Conservation (phyloP, 1,284 basidiomycete species). For the Puccinia triticina region DNA sequence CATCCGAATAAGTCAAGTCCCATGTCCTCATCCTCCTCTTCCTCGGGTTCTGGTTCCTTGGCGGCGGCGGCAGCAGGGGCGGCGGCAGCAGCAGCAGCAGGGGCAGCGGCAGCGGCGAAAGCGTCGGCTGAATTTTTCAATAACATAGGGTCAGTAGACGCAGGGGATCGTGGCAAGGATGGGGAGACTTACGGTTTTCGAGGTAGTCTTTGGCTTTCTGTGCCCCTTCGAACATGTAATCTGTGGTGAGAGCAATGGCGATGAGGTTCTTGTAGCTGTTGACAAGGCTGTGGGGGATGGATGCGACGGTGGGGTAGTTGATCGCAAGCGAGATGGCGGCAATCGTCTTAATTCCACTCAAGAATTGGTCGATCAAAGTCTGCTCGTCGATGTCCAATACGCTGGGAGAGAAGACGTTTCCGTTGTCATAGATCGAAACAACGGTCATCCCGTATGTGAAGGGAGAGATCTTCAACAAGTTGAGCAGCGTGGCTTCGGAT, state of each 20-base stretch:
- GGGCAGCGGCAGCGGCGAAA: constrained; percentile 51
- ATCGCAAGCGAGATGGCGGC: constrained; percentile 92
- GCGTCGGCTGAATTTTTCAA: constrained; percentile 37
- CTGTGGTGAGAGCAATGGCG: constrained; percentile 85
- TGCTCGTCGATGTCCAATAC: constrained; percentile 93
- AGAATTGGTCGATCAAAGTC: constrained; percentile 86
- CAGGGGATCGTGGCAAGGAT: not conserved
- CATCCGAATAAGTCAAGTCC: constrained; percentile 52
- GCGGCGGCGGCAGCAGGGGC: constrained; percentile 38
- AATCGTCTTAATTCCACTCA: constrained; percentile 89
- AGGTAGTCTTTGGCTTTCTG: constrained; percentile 58
- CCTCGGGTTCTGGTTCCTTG: constrained; percentile 53
- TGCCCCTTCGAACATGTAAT: constrained; percentile 90
- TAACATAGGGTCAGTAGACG: not conserved
- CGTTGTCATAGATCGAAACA: constrained; percentile 81
- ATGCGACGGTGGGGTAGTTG: constrained; percentile 93
- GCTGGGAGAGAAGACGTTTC: constrained; percentile 76
- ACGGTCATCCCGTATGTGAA: constrained; percentile 95
- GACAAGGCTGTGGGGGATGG: constrained; percentile 90
- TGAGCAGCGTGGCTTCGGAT: constrained; percentile 95
- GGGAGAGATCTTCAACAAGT: constrained; percentile 85
- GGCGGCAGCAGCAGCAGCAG: constrained; percentile 39
- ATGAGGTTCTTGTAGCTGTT: constrained; percentile 99
- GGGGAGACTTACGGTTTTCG: constrained; percentile 49
- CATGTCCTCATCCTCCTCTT: constrained; percentile 55